Conservation (phyloP, 2,329 filamentous ascomycete genomes). For the Phoma herbarum region DNA sequence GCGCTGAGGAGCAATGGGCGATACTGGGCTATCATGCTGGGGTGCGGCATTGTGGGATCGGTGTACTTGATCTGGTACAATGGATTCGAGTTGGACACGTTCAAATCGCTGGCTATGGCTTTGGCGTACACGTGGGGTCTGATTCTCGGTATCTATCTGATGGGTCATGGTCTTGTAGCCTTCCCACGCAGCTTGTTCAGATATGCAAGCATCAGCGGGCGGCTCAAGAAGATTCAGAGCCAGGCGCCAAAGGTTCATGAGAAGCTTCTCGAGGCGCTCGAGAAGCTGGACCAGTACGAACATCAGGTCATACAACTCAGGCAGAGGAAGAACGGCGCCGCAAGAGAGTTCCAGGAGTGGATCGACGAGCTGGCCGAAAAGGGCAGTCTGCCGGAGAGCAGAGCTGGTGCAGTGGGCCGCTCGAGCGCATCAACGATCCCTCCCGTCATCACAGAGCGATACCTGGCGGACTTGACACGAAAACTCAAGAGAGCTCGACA, state of each 20-base stretch:
- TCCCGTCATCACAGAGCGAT: constrained; percentile 89
- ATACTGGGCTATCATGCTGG: constrained; percentile 84
- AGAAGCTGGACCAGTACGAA: constrained; percentile 82
- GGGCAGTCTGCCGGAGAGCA: constrained; percentile 71
- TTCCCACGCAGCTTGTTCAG: constrained; percentile 84
- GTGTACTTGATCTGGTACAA: constrained; percentile 85
- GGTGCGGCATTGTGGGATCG: constrained; percentile 73
- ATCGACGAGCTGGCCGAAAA: constrained; percentile 91
- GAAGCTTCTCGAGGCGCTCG: constrained; percentile 83
- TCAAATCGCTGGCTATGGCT: constrained; percentile 91
- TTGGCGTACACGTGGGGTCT: constrained; percentile 94
- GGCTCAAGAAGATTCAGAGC: constrained; percentile 77
- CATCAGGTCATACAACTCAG: constrained; percentile 80
- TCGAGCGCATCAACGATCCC: constrained; percentile 65
- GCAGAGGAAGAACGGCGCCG: constrained; percentile 80
- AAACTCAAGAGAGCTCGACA: constrained; percentile 84
- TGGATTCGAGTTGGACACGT: constrained; percentile 73
- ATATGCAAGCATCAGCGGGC: constrained; percentile 77
- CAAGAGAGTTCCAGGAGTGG: constrained; percentile 84
- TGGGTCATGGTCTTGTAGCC: constrained; percentile 95
- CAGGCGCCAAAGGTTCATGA: constrained; percentile 86
- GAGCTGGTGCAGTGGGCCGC: constrained; percentile 40
- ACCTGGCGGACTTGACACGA: constrained; percentile 87
- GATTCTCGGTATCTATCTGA: constrained; percentile 90
- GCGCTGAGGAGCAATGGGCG: constrained; percentile 86